Percentiles rank a stretch among this genome's conserved stretches.
Evolutionary conservation across 108 stramenopile species (phyloP).

Genomic region (Pseudonitzschia pungens): DNA sequence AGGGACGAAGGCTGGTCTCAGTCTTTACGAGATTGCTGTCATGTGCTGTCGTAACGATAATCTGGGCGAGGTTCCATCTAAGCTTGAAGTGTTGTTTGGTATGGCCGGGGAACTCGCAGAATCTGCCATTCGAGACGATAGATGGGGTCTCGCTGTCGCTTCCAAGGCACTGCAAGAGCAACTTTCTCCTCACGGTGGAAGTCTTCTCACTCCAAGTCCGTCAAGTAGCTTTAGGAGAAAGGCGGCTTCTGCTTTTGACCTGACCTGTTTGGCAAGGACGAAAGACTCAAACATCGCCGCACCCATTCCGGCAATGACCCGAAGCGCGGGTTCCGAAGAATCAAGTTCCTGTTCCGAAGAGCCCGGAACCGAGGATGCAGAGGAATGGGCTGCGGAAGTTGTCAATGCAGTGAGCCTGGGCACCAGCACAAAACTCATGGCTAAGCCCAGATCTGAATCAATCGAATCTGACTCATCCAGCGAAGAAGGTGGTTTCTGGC

Average conservation of each 20-base stretch:
- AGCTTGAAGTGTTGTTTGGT: slow-evolving; percentile 66
- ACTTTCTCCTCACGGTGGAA: slow-evolving; percentile 50
- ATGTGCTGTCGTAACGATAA: slow-evolving; percentile 85
- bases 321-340: slow-evolving; percentile 68
- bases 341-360: slow-evolving; percentile 39
- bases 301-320: slow-evolving; percentile 44
- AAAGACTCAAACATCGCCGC: neutral
- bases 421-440: slow-evolving; percentile 10
- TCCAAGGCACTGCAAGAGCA: slow-evolving; percentile 74
- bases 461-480: slow-evolving; percentile 34
- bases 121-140: slow-evolving; percentile 71
- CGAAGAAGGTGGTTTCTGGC: slow-evolving; percentile 37
- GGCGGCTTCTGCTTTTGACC: slow-evolving; percentile 25
- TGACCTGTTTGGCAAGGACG: slow-evolving; percentile 10
- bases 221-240: slow-evolving; percentile 7
- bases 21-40: slow-evolving; percentile 81
- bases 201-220: slow-evolving; percentile 30
- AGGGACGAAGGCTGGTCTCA: slow-evolving; percentile 69
- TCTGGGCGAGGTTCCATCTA: slow-evolving; percentile 72
- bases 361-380: slow-evolving; percentile 52
- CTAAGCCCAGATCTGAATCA: slow-evolving; percentile 32
- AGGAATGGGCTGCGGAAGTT: slow-evolving; percentile 80
- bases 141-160: slow-evolving; percentile 80
- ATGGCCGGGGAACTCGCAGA: slow-evolving; percentile 79
- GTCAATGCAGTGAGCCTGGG: slow-evolving; percentile 54